These are phyloP conservation scores for Pistacia atlantica DNA, from an alignment of 345 rosid genomes.

Conservation along the genomic window DNA sequence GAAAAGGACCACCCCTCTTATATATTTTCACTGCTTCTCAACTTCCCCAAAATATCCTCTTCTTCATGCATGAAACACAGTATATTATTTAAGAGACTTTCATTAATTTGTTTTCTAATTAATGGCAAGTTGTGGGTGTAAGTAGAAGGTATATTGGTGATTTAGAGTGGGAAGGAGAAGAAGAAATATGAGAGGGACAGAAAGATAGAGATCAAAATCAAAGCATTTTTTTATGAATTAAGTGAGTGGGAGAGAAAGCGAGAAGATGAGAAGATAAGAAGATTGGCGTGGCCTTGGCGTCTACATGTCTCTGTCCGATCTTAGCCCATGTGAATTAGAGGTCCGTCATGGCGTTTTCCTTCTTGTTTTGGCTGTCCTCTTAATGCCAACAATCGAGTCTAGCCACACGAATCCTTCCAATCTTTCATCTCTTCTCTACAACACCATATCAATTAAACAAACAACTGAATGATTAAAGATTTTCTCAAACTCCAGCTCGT, in stretches of 20 bases:
- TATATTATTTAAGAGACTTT: too few relatives aligned
- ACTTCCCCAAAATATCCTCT: background rate
- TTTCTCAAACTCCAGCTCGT: background rate
- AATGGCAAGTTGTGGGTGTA: too few relatives aligned
- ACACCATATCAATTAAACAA: too few relatives aligned
- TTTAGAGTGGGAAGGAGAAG: background rate
- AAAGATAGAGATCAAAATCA: background rate
- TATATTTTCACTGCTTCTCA: conserved; percentile 9
- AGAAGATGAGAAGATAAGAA: conserved; percentile 37
- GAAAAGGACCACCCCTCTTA: background rate
- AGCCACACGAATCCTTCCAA: background rate
- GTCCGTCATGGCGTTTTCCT: conserved; percentile 20
- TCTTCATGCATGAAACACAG: too few relatives aligned
- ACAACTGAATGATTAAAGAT: background rate
- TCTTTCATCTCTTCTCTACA: background rate
- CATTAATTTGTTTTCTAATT: too few relatives aligned
- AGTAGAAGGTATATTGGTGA: background rate
- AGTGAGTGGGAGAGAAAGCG: conserved; percentile 1
- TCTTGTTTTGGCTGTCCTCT: conserved; percentile 8
- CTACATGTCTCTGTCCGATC: conserved; percentile 33
- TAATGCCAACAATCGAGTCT: conserved; percentile 13
- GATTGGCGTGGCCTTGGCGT: conserved; percentile 46
- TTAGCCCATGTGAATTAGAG: conserved; percentile 10
- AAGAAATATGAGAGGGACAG: background rate
- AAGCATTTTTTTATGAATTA: background rate